Evolutionary conservation across 1,284 basidiomycete genomes (phyloP), one percentile per base, ranked within the genome.

Genomic region (Trametes versicolor): DNA sequence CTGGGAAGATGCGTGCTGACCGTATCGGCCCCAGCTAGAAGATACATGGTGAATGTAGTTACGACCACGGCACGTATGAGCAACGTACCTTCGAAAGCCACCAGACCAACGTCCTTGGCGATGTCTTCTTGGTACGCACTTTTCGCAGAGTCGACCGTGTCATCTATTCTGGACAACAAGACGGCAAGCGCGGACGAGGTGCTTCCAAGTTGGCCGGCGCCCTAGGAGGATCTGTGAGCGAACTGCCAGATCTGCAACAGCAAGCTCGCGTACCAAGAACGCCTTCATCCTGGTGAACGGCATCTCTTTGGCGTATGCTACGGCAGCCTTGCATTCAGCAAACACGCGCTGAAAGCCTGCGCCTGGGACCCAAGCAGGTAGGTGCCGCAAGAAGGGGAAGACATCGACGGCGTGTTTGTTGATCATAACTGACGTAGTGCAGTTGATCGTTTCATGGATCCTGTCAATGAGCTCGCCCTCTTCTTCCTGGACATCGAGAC

Each of bases 321-420:
- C 48, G n/a, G 53, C 39, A n/a, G 59, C 59, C 25, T 67, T 65
- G 65, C 71, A 73, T 66, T 74, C 72, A 25, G 70, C 78, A 73
- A 57, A 51, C 34, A 43, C 34, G 8, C 32, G 47, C 52, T 71
- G 62, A 45, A 73, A 71, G 5, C 67, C 65, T 0, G 71, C 68
- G 0, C 74, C 75, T 0, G 74, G 75, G 2, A 75, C 37, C 75
- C 75, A 77, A 5, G 52, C 36, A 0, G 74, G 75, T 3, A 76
- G 53, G 49, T 72, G 34, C 32, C 55, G 57, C 15, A 74, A 27
- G 57, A 68, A 58, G 1, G 73, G 72, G 4, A 75, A 27, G n/a
- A 63, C 23, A 12, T 71, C 70, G 17, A 71, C 62, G 4, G 62
- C 34, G 17, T 51, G 62, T 15, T 39, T 60, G 5, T 61, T 58